Evolutionary conservation across 805 yeast species (phyloP), one percentile per base, ranked within the genome.

Genomic region (Yarrowia sp.): DNA sequence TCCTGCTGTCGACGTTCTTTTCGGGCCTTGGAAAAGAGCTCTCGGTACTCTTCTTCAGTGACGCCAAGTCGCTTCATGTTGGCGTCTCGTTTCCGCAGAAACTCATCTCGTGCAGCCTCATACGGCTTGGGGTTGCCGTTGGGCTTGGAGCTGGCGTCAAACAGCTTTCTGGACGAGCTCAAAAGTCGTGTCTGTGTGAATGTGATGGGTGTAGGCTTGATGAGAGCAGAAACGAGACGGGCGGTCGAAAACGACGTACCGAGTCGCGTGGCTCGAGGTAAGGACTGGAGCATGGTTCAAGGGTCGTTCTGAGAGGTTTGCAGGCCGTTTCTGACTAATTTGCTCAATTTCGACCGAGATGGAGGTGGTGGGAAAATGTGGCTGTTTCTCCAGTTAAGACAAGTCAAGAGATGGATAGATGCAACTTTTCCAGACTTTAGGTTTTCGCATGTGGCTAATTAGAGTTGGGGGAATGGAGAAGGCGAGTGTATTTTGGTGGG

Each of bases 31-130:
- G 32, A 30, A 22, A 58, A 52, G n/a, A 62, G 48, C 35, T 56
- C 40, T 12, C 38, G 56, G 41, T 44, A 48, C 49, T 61, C 54
- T 10, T 49, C 51, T 32, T 64, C 66, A 17, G 40, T 41, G 9
- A 41, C 56, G 6, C 69, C 51, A 28, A 66, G 62, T 19, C 12
- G 35, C 32, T 70, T 65, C 49, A 68, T 61, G 43, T 54, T 24
- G 26, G 46, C 46, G 12, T 38, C 46, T 38, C 61, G 61, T 12
- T 24, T n/a, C 24, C 35, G 32, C 36, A 54, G 46, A 38, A 54
- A 54, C 61, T 54, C 46, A 46, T 54, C 61, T 38, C 61, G 46
- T 7, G 44, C 46, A 11, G 61, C 61, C 46, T 54, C 61, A 16
- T 54, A 54, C 4, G 61, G 61, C 61, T 51, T 35, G 46, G 46